Conservation (phyloP, 345 rosid species). For the Corchorus capsularis region DNA sequence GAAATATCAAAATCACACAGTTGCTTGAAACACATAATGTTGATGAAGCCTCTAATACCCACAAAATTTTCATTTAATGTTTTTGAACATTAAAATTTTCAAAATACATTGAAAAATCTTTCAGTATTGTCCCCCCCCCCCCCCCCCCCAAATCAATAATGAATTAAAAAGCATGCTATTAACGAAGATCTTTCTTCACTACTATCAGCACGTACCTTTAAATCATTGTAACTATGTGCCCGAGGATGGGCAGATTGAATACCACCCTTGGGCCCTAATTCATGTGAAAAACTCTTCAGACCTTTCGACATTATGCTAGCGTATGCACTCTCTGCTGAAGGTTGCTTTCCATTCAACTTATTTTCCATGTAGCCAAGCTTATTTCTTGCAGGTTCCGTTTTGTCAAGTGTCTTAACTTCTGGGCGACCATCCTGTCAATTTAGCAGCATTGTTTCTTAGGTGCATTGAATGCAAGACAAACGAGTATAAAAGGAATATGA, state of each 20-base stretch:
- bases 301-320: slow-evolving; percentile 46
- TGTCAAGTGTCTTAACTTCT: slow-evolving; percentile 34
- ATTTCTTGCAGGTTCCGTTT: slow-evolving; percentile 34
- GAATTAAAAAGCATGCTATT: background rate
- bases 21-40: background rate
- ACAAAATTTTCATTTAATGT: background rate
- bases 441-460: slow-evolving; percentile 17
- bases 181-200: slow-evolving; percentile 4
- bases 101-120: background rate
- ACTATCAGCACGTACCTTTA: slow-evolving; percentile 44
- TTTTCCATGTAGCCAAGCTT: slow-evolving; percentile 28
- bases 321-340: slow-evolving; percentile 33
- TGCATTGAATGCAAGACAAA: slow-evolving; percentile 8
- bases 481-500: background rate
- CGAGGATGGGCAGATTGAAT: slow-evolving; percentile 50
- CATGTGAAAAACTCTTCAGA: slow-evolving; percentile 78
- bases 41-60: slow-evolving; percentile 4
- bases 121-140: background rate
- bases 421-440: slow-evolving; percentile 42
- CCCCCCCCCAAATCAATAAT: too few species aligned
- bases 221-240: slow-evolving; percentile 69
- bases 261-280: slow-evolving; percentile 72
- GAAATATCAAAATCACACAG: background rate
- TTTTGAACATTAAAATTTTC: background rate
- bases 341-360: slow-evolving; percentile 26